Evolutionary conservation across 257 asterid genomes (phyloP), one percentile per base, ranked within the genome.

Genomic region (Fraxinus americana): DNA sequence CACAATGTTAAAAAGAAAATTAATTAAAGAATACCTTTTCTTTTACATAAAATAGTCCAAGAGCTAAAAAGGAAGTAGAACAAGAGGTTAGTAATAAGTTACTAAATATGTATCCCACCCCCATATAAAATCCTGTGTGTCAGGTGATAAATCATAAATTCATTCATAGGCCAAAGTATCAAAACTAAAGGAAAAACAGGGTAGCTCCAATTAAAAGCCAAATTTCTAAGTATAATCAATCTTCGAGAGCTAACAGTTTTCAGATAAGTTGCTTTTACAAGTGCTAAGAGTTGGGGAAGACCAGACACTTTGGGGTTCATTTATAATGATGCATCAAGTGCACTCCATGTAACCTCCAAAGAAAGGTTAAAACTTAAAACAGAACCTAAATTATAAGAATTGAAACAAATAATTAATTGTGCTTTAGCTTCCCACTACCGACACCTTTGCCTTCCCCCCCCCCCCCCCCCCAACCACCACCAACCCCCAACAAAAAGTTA

Each of bases 1-100:
- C 77, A 79, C 71, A 78, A 75, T 78, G 67, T 30, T 50, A 77
- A 65, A 71, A 19, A 34, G 76, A 77, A 65, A 21, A 43, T 35
- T 75, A 67, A 54, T 54, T 29, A 72, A 57, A 39, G 77, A 38
- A 9, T 65, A 39, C 38, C 77, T 71, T 65, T 71, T 52, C 13
- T 68, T 72, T 74, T 5, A 73, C 52, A 14, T 70, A 38, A 76
- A 57, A 34, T 39, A 29, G 27, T 71, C 45, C 73, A 78, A 73
- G 38, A 70, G 69, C 52, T 70, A 35, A 74, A 65, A 66, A 23
- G 39, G 29, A 21, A 45, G 30, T 7, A 54, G 72, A 36, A 65
- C 59, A 63, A 71, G 5, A 0, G 54, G 36, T 59, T 4, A 57
- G 41, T 75, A 35, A 72, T 30, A 59, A 23, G 54, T n/a, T 19